A percentile compares a stretch with the other conserved stretches of the same genome.
Evolutionary conservation across 805 yeast species (phyloP).

Genomic region (Candida khao-thaluensis): DNA sequence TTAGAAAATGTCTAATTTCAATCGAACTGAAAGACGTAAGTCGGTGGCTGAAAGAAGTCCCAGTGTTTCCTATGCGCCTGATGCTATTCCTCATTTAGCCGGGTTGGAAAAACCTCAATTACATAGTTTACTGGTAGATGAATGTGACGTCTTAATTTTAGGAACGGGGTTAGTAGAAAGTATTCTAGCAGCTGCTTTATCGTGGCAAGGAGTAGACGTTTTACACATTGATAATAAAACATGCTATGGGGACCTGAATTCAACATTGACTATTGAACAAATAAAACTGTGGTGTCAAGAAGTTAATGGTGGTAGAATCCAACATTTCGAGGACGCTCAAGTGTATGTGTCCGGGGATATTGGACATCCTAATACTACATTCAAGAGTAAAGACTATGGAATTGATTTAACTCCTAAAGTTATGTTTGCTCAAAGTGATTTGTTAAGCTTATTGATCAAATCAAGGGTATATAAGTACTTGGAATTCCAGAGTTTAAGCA

Average conservation of each 20-base stretch:
- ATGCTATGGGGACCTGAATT: conserved; percentile 85
- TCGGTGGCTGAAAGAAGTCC: conserved; percentile 49
- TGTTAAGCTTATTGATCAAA: conserved; percentile 72
- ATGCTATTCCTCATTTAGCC: conserved; percentile 66
- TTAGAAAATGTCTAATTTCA: conserved; percentile 3
- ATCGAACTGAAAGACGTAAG: conserved; percentile 38
- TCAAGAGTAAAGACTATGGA: conserved; percentile 68
- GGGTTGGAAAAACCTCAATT: conserved; percentile 73
- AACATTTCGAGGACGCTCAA: conserved; percentile 66
- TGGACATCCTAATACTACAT: conserved; percentile 21
- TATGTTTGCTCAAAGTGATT: conserved; percentile 86
- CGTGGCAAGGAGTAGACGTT: conserved; percentile 98
- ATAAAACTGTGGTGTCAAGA: conserved; percentile 76
- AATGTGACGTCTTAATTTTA: conserved; percentile 81
- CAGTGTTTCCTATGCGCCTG: conserved; percentile 40
- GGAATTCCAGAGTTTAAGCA: conserved; percentile 85
- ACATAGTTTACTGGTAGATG: conserved; percentile 60
- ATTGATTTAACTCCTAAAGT: conserved; percentile 85
- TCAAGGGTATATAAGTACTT: conserved; percentile 87
- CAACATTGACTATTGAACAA: conserved; percentile 86
- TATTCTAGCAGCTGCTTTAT: conserved; percentile 86
- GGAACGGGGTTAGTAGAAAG: conserved; percentile 93
- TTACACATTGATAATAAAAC: conserved; percentile 82
- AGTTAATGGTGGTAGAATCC: conserved; percentile 51
- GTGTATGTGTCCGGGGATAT: conserved; percentile 69